These are phyloP conservation scores for Cadophora sp. DNA, from an alignment of 2,329 filamentous ascomycete species.

Conservation along the genomic window DNA sequence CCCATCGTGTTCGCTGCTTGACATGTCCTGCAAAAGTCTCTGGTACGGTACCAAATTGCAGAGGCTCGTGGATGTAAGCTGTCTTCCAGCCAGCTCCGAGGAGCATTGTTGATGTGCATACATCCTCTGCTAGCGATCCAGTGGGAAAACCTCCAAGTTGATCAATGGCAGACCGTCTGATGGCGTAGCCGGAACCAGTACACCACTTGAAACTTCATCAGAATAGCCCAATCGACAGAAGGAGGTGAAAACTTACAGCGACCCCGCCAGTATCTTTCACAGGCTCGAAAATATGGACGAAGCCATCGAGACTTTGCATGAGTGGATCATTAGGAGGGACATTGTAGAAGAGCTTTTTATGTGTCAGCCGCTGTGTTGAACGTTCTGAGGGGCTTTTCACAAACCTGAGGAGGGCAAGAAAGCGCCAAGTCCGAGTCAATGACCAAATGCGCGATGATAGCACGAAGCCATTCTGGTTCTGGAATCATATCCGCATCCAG, in stretches of 20 bases:
- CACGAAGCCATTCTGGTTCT: conserved; percentile 65
- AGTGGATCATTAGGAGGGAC: conserved; percentile 64
- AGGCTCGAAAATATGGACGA: conserved; percentile 59
- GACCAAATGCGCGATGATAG: conserved; percentile 64
- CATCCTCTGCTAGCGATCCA: conserved; percentile 66
- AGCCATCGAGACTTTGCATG: conserved; percentile 60
- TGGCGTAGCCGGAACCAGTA: conserved; percentile 67
- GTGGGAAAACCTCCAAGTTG: conserved; percentile 67
- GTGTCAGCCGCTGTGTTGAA: too few species aligned
- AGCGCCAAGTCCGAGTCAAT: conserved; percentile 61
- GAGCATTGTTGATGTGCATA: conserved; percentile 63
- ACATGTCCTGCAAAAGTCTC: conserved; percentile 62
- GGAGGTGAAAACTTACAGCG: conserved; percentile 49
- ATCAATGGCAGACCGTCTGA: conserved; percentile 64
- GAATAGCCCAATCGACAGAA: too few species aligned
- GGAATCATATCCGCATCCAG: conserved; percentile 74
- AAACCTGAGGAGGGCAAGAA: conserved; percentile 59
- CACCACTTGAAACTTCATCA: conserved; percentile 35
- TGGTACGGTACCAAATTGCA: conserved; percentile 66
- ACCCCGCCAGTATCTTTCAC: conserved; percentile 55
- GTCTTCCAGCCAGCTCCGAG: conserved; percentile 67
- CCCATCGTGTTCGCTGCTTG: conserved; percentile 64
- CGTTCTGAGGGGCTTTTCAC: too few species aligned
- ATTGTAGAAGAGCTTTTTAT: conserved; percentile 61
- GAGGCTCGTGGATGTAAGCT: conserved; percentile 63